phyloP scores from a whole-genome alignment of 2,329 filamentous ascomycete species.

The Pseudopithomyces chartarum region DNA sequence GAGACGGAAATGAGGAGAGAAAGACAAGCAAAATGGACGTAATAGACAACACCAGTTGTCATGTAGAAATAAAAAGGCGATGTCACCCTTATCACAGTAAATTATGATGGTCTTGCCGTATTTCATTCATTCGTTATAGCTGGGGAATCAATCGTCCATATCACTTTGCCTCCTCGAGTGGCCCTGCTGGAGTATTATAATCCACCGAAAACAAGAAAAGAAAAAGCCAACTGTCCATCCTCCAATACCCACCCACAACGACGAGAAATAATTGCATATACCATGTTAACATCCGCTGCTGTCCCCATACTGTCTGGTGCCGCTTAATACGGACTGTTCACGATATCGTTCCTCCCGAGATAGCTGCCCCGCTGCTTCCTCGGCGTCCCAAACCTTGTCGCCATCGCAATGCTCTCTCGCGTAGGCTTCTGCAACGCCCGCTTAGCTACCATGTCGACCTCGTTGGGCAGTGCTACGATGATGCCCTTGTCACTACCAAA shows the following conservation, averaged over 20 bases:
- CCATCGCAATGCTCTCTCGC: conserved; percentile 83
- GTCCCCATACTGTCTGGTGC: too few species aligned
- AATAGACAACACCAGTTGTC: too few species aligned
- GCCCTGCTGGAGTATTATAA: background rate
- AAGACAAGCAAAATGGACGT: too few species aligned
- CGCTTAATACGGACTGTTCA: conserved; percentile 69
- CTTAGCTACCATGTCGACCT: conserved; percentile 97
- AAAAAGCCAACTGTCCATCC: background rate
- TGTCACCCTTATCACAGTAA: too few species aligned
- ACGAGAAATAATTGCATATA: too few species aligned
- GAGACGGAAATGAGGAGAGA: too few species aligned
- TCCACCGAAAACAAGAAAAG: background rate
- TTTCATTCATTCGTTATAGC: too few species aligned
- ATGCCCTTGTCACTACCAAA: conserved; percentile 98
- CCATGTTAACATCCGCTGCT: too few species aligned
- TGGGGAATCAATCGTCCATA: conserved; percentile 4
- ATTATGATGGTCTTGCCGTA: too few species aligned
- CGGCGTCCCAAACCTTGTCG: conserved; percentile 53
- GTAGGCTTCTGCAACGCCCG: conserved; percentile 85
- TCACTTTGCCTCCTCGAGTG: background rate
- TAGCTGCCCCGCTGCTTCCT: conserved; percentile 64
- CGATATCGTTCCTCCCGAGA: conserved; percentile 80
- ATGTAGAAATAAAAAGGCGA: too few species aligned
- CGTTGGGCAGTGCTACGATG: conserved; percentile 93
- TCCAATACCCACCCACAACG: background rate